phyloP scores from a whole-genome alignment of 108 stramenopile species.

The Pseudonitzschia multistriata region DNA sequence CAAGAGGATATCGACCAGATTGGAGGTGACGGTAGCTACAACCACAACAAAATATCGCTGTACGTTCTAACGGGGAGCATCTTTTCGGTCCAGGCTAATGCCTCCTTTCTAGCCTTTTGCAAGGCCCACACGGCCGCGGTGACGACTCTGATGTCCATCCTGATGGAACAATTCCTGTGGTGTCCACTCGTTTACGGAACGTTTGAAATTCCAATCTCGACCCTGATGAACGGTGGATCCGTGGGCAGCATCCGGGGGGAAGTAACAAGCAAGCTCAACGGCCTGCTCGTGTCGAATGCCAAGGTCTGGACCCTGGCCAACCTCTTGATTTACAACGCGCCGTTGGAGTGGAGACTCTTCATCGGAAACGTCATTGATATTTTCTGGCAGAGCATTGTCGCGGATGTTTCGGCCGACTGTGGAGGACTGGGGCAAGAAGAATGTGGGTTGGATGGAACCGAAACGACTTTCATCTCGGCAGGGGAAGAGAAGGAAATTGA shows the following conservation, averaged over 20 bases:
- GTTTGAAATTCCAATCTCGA: slow-evolving; percentile 45
- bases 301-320: slow-evolving; percentile 54
- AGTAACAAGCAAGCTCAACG: slow-evolving; percentile 35
- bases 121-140: slow-evolving; percentile 2
- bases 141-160: background rate
- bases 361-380: slow-evolving; percentile 35
- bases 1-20: background rate
- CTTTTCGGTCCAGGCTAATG: background rate
- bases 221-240: slow-evolving; percentile 28
- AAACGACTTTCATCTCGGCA: background rate
- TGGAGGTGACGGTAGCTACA: background rate
- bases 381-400: slow-evolving; percentile 49
- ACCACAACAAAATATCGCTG: background rate
- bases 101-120: background rate
- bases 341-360: slow-evolving; percentile 33
- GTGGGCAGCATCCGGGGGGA: slow-evolving; percentile 18
- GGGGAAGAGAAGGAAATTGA: background rate
- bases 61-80: background rate
- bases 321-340: slow-evolving; percentile 38
- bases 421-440: background rate
- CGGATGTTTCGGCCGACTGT: slow-evolving; percentile 17
- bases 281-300: slow-evolving; percentile 39
- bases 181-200: slow-evolving; percentile 41
- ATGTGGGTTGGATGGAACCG: background rate
- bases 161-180: slow-evolving; percentile 43